These are phyloP conservation scores for Bruguiera hainesii DNA, from an alignment of 441 rosid genomes.

Conservation along the genomic window DNA sequence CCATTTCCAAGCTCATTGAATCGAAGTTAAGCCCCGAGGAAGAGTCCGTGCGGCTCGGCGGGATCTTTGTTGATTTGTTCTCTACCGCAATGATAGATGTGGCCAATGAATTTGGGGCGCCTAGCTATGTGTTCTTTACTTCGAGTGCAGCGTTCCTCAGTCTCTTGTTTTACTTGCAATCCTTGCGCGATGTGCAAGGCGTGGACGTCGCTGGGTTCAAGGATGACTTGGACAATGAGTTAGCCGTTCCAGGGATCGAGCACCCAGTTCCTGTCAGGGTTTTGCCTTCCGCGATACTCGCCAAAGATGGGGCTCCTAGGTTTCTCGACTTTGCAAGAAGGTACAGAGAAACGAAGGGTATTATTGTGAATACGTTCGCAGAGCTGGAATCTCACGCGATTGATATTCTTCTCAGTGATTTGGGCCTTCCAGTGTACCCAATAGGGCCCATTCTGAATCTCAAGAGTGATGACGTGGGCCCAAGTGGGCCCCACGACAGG, in stretches of 20 bases:
- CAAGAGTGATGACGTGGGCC: background rate
- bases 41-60: constrained; percentile 9
- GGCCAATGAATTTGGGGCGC: constrained; percentile 32
- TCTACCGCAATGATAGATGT: constrained; percentile 30
- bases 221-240: constrained; percentile 23
- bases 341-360: constrained; percentile 33
- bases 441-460: constrained; percentile 27
- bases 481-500: background rate
- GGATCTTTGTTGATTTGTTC: constrained; percentile 26
- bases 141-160: constrained; percentile 39
- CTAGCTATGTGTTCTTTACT: constrained; percentile 36
- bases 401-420: constrained; percentile 16
- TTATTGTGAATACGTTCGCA: constrained; percentile 41
- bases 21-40: constrained; percentile 1
- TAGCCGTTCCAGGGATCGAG: constrained; percentile 29
- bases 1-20: constrained; percentile 8
- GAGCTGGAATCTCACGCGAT: constrained; percentile 42
- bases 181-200: constrained; percentile 25
- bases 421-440: constrained; percentile 28
- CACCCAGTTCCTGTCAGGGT: constrained; percentile 31
- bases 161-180: constrained; percentile 25
- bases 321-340: background rate
- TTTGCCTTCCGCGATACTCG: constrained; percentile 17
- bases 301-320: background rate
- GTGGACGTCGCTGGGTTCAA: constrained; percentile 22